phyloP scores from a whole-genome alignment of 768 basidiomycete genomes.

The Hericium coralloides region DNA sequence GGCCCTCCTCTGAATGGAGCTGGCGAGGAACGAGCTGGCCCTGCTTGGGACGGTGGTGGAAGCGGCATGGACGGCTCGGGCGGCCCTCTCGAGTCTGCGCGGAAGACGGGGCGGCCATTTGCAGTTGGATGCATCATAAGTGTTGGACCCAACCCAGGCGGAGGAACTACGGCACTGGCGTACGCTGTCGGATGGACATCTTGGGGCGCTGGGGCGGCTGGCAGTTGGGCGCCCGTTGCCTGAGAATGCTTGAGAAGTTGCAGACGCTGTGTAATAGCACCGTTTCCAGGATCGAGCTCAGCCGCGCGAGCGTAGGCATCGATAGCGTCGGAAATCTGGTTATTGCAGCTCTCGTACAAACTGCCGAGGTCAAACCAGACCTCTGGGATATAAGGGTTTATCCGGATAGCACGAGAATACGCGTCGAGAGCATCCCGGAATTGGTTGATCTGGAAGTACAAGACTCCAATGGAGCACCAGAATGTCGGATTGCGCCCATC shows the following conservation, averaged over 20 bases:
- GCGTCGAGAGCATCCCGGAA: constrained; percentile 98
- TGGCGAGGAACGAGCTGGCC: constrained; percentile 44
- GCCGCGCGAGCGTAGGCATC: constrained; percentile 95
- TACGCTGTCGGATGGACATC: constrained; percentile 97
- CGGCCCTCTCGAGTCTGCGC: constrained; percentile 61
- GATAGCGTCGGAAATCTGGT: constrained; percentile 97
- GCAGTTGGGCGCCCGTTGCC: constrained; percentile 60
- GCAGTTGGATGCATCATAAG: constrained; percentile 47
- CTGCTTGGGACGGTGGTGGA: constrained; percentile 44
- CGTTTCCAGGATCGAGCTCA: constrained; percentile 85
- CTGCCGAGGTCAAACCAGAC: constrained; percentile 98
- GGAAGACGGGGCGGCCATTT: constrained; percentile 38
- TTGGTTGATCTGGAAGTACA: constrained; percentile 99
- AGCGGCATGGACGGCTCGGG: constrained; percentile 33
- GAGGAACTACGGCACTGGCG: constrained; percentile 67
- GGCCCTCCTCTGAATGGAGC: constrained; percentile 78
- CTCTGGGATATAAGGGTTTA: constrained; percentile 94
- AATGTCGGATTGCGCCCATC: constrained; percentile 99
- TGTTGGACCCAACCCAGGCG: constrained; percentile 53
- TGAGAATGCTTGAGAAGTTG: constrained; percentile 75
- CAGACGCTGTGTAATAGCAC: constrained; percentile 73
- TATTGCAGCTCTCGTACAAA: constrained; percentile 97
- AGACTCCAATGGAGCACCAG: constrained; percentile 98
- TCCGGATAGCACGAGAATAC: constrained; percentile 96
- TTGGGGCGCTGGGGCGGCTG: constrained; percentile 85